Conservation (phyloP, 257 asterid species). For the Gynochthodes officinalis region DNA sequence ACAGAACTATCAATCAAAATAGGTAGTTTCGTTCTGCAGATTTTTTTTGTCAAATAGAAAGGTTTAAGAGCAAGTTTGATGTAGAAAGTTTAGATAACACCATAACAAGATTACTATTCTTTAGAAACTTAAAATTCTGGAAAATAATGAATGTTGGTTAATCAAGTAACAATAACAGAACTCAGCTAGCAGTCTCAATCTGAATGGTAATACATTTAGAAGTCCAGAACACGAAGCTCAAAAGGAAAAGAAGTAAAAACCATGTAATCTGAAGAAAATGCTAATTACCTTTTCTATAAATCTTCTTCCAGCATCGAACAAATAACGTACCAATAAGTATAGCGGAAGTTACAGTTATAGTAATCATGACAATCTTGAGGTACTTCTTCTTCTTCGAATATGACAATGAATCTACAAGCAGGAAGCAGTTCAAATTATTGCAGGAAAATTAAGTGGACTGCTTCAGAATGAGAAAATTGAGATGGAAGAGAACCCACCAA, state of each 20-base stretch:
- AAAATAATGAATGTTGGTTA: background rate
- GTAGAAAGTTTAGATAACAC: too few relatives aligned
- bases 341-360: background rate
- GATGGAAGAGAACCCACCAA: constrained; percentile 9
- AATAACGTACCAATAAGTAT: background rate
- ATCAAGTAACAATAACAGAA: background rate
- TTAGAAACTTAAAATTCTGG: background rate
- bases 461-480: background rate
- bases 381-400: background rate
- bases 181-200: background rate
- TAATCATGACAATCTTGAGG: background rate
- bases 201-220: background rate
- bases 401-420: background rate
- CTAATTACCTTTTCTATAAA: background rate
- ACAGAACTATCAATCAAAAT: background rate
- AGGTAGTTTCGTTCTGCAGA: too few relatives aligned
- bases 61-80: background rate
- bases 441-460: background rate
- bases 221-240: background rate
- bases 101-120: background rate
- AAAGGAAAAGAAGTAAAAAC: background rate
- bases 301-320: background rate
- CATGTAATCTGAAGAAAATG: background rate
- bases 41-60: too few relatives aligned
- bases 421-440: background rate